A percentile compares a stretch with the other conserved stretches of the same genome.
Evolutionary conservation across 306 rosid species (phyloP).

Genomic region (Ormosia semicastrata): DNA sequence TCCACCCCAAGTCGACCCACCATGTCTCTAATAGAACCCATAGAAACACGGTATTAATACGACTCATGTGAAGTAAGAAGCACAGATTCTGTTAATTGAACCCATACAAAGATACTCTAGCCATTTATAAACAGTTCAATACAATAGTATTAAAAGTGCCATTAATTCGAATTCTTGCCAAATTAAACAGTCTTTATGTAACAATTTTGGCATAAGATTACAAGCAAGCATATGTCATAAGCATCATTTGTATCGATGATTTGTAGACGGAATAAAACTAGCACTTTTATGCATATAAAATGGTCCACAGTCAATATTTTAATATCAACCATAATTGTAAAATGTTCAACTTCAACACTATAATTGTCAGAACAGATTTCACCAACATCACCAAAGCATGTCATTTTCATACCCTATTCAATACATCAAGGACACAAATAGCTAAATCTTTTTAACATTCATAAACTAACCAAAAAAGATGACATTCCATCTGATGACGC

Average conservation of each 20-base stretch:
- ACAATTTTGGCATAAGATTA: neutral
- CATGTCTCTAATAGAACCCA: constrained; percentile 71
- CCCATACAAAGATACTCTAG: constrained; percentile 4
- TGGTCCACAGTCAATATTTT: constrained; percentile 11
- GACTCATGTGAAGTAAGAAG: constrained; percentile 14
- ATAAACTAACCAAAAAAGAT: constrained; percentile 84
- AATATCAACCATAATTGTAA: constrained; percentile 1
- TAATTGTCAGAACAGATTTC: neutral
- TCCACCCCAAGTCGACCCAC: constrained; percentile 99
- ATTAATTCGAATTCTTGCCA: neutral
- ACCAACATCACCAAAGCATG: constrained; percentile 14
- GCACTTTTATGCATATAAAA: neutral
- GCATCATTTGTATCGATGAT: neutral
- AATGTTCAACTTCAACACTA: neutral
- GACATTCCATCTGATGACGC: constrained; percentile 97
- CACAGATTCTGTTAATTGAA: neutral
- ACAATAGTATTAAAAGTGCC: constrained; percentile 23
- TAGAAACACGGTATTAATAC: constrained; percentile 18
- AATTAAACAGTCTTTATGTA: neutral
- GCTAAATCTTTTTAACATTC: constrained; percentile 16
- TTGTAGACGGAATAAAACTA: constrained; percentile 18
- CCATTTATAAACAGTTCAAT: constrained; percentile 18
- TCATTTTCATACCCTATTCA: constrained; percentile 13
- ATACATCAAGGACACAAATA: constrained; percentile 15
- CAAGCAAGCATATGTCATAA: constrained; percentile 8